A percentile compares a stretch with the other conserved stretches of the same genome.
Conservation (phyloP, 306 rosid genomes). For the Corylus heterophylla region DNA sequence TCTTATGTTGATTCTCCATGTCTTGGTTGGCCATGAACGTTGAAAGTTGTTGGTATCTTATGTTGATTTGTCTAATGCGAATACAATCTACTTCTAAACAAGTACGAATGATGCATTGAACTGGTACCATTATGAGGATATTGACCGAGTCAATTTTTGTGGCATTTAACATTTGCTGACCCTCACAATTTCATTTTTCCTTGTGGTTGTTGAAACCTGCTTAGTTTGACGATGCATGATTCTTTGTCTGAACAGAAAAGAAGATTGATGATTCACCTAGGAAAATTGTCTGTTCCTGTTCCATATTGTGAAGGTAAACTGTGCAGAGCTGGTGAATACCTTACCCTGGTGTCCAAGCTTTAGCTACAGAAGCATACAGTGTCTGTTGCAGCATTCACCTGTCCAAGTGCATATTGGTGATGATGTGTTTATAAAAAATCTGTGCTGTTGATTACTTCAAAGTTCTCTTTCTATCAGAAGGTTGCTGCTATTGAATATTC, state of each 20-base stretch:
- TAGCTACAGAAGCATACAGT: conserved; percentile 38
- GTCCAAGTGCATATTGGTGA: conserved; percentile 49
- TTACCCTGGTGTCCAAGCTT: conserved; percentile 30
- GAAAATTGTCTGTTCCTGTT: conserved; percentile 87
- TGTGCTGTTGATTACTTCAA: conserved; percentile 41
- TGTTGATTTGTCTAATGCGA: neutral
- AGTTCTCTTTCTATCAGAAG: conserved; percentile 45
- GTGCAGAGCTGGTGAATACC: conserved; percentile 28
- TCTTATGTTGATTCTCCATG: neutral
- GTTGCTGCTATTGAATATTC: conserved; percentile 32
- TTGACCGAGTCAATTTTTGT: neutral
- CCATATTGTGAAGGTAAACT: conserved; percentile 67
- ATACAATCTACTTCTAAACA: neutral
- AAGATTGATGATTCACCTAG: conserved; percentile 80
- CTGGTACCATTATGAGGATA: neutral
- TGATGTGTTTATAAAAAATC: conserved; percentile 52
- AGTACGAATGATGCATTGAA: neutral
- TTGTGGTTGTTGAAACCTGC: conserved; percentile 21
- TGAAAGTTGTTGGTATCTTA: neutral
- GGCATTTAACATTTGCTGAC: neutral
- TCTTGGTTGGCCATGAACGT: neutral
- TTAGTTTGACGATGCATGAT: conserved; percentile 24
- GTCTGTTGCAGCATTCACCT: conserved; percentile 47
- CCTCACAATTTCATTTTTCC: neutral
- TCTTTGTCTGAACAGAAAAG: conserved; percentile 61